phyloP scores from a whole-genome alignment of 2,329 filamentous ascomycete genomes.

The Anthostomella pinea region DNA sequence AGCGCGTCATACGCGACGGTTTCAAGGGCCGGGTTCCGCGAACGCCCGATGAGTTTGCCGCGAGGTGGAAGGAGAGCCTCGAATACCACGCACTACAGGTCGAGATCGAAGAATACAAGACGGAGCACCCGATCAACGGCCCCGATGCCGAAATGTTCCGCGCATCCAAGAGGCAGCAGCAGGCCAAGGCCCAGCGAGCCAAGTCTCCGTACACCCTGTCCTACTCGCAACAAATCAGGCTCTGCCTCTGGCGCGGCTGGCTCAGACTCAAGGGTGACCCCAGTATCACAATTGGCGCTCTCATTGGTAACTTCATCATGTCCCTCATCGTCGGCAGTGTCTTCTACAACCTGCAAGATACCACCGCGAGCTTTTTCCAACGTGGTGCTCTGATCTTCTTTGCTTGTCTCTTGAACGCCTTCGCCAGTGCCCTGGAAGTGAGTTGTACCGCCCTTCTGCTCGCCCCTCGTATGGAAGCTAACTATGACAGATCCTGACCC shows the following conservation, averaged over 20 bases:
- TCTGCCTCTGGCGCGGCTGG: conserved; percentile 81
- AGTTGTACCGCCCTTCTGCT: conserved; percentile 20
- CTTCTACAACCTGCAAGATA: conserved; percentile 70
- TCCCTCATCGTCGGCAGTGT: conserved; percentile 75
- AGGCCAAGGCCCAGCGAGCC: conserved; percentile 57
- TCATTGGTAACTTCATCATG: conserved; percentile 72
- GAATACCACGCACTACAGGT: conserved; percentile 49
- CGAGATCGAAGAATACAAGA: conserved; percentile 57
- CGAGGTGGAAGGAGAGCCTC: conserved; percentile 54
- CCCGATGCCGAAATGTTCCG: conserved; percentile 57
- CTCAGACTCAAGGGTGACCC: conserved; percentile 74
- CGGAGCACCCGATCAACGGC: conserved; percentile 50
- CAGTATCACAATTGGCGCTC: conserved; percentile 65
- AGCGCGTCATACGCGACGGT: conserved; percentile 54
- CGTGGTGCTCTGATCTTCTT: conserved; percentile 84
- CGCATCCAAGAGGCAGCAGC: conserved; percentile 50
- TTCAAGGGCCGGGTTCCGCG: conserved; percentile 56
- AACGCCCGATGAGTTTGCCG: conserved; percentile 60
- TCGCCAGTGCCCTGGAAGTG: conserved; percentile 72
- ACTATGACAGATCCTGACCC: conserved; percentile 63
- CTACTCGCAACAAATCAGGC: conserved; percentile 67
- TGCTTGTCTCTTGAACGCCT: conserved; percentile 81
- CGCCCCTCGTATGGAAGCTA: conserved; percentile 12
- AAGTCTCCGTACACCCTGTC: conserved; percentile 83
- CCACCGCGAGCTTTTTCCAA: conserved; percentile 72